Evolutionary conservation across 2,329 filamentous ascomycete genomes (phyloP), one percentile per base, ranked within the genome.

Genomic region (Aspergillus sp.): DNA sequence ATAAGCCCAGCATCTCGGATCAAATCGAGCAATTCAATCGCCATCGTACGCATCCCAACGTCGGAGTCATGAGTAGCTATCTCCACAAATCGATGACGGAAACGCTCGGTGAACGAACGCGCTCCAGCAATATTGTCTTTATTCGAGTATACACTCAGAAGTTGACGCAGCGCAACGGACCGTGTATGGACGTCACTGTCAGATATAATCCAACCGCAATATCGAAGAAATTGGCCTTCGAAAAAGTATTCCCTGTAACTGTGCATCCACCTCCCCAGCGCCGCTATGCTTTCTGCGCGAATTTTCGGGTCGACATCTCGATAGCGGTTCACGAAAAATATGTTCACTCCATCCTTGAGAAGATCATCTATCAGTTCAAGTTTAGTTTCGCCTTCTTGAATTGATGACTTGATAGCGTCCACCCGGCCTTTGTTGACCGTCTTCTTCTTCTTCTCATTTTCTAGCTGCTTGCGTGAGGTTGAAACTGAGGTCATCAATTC

Each of bases 151-250:
- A 99, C 82, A 57, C 85, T 87, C 21, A 85, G 82, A 14, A 99
- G 81, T 73, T 98, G 92, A 68, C 87, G 90, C 43, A 99, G 77
- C 2, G 96, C 91, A 72, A 96, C 92, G n/a, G 88, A 83, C 54
- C 95, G 86, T 21, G 91, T 93, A 8, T 86, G 78, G 1, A 87
- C 81, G 59, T 87, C 83, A 3, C 87, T 83, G 71, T 99, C 95
- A 4, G 93, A 96, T 31, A 99, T 82, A 69, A 96, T 88, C 95
- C 95, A 99, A 52, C 95, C 95, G 6, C 99, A 81, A 69, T 99
- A 99, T 60, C 95, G 88, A 51, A 99, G 80, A 75, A 96, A 96
- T 65, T 89, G 84, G 2, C 91, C 91, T 64, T 97, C 90, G 73
- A 97, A 91, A 76, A 96, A 99, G 46, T 90, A 84, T 47, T 91